A percentile compares a stretch with the other conserved stretches of the same genome.
These are phyloP conservation scores for Cenococcum geophilum DNA, from an alignment of 495 filamentous ascomycete genomes.

Conservation along the genomic window DNA sequence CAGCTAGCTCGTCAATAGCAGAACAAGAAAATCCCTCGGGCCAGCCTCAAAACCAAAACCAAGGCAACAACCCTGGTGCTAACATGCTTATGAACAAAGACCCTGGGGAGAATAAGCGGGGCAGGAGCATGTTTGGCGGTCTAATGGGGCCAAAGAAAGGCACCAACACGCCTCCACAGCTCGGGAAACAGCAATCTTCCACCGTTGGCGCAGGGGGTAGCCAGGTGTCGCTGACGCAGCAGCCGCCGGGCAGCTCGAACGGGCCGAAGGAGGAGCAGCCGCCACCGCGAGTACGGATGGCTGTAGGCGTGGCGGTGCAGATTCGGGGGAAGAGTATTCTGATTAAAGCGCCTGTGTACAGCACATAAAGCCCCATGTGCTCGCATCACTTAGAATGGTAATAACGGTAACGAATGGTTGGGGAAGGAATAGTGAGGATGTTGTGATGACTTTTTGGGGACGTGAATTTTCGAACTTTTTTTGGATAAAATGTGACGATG, in stretches of 20 bases:
- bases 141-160: slow-evolving; percentile 32
- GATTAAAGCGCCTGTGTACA: slow-evolving; percentile 80
- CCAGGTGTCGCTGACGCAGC: slow-evolving; percentile 30
- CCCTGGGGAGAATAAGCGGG: slow-evolving; percentile 28
- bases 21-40: slow-evolving; percentile 16
- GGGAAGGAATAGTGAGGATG: neutral
- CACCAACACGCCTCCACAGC: slow-evolving; percentile 13
- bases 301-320: slow-evolving; percentile 79
- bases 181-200: slow-evolving; percentile 26
- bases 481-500: neutral
- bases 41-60: slow-evolving; percentile 6
- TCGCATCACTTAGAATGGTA: neutral
- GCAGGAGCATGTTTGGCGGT: slow-evolving; percentile 32
- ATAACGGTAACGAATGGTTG: neutral
- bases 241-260: slow-evolving; percentile 30
- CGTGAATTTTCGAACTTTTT: neutral
- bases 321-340: slow-evolving; percentile 78
- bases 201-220: slow-evolving; percentile 27
- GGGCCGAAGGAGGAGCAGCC: slow-evolving; percentile 41
- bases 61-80: slow-evolving; percentile 9
- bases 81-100: slow-evolving; percentile 29
- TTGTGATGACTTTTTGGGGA: neutral
- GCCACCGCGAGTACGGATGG: slow-evolving; percentile 61
- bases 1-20: slow-evolving; percentile 16
- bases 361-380: slow-evolving; percentile 17